These are phyloP conservation scores for Microbotryomycetes sp. DNA, from an alignment of 1,284 basidiomycete genomes.

Conservation along the genomic window DNA sequence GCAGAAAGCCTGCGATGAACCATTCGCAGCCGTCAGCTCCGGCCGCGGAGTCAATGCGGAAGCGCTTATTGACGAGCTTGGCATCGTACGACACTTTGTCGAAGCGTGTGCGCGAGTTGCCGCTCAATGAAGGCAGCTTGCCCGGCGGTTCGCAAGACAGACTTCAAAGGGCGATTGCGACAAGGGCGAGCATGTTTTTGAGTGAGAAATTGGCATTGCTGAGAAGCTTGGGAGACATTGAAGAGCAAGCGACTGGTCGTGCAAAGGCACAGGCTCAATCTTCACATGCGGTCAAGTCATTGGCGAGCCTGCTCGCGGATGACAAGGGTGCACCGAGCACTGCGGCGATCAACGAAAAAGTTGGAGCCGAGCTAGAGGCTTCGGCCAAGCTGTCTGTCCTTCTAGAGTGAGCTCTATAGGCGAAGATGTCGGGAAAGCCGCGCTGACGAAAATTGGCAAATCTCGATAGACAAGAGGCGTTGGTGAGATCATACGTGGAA, in stretches of 20 bases:
- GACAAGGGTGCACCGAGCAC: slow-evolving; percentile 1
- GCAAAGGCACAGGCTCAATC: not conserved
- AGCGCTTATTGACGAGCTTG: slow-evolving; percentile 34
- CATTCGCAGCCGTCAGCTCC: not conserved
- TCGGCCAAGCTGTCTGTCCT: slow-evolving; percentile 30
- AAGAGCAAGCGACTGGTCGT: slow-evolving; percentile 4
- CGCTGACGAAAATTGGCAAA: not conserved
- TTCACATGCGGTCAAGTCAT: slow-evolving; percentile 4
- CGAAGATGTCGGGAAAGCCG: not conserved
- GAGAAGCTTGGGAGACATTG: slow-evolving; percentile 46
- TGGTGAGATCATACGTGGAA: slow-evolving; percentile 34
- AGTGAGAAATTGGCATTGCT: slow-evolving; percentile 81
- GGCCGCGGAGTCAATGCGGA: slow-evolving; percentile 21
- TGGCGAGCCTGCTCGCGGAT: slow-evolving; percentile 18
- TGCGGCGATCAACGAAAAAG: slow-evolving; percentile 1
- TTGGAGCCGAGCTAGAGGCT: slow-evolving; percentile 14
- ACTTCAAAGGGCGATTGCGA: slow-evolving; percentile 71
- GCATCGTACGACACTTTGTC: slow-evolving; percentile 70
- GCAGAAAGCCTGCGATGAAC: not conserved
- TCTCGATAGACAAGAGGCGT: slow-evolving; percentile 30
- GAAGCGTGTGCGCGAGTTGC: slow-evolving; percentile 70
- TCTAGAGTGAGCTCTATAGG: slow-evolving; percentile 26
- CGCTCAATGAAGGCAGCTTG: slow-evolving; percentile 44
- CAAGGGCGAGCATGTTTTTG: slow-evolving; percentile 70
- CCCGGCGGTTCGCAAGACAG: slow-evolving; percentile 68